A percentile compares a stretch with the other conserved stretches of the same genome.
Evolutionary conservation across 140 eudicot genomes (phyloP).

Genomic region (Ambrosia hybrid): DNA sequence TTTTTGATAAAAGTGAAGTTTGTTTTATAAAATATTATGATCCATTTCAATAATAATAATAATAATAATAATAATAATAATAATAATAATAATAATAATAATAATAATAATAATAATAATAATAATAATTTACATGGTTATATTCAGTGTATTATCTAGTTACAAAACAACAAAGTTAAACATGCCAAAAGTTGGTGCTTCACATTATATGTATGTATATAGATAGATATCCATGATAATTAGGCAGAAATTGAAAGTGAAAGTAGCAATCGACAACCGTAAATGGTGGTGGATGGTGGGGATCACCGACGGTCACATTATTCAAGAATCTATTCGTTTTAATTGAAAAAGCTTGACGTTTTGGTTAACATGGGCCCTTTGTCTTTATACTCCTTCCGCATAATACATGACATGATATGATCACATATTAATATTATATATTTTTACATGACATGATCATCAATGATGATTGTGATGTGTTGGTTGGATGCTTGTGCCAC

Average conservation of each 20-base stretch:
- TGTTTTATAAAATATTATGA: too few species aligned
- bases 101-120: too few species aligned
- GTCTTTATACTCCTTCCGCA: slow-evolving; percentile 23
- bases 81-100: too few species aligned
- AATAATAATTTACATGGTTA: too few species aligned
- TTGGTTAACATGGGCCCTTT: slow-evolving; percentile 36
- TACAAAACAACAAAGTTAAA: too few species aligned
- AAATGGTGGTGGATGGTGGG: slow-evolving; percentile 19
- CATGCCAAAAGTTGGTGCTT: background rate
- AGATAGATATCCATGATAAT: background rate
- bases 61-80: too few species aligned
- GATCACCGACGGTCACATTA: slow-evolving; percentile 32
- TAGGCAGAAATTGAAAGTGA: background rate
- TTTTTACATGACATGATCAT: background rate
- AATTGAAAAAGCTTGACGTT: slow-evolving; percentile 25
- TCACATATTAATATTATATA: background rate
- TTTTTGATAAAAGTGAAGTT: too few species aligned
- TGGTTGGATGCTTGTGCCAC: slow-evolving; percentile 34
- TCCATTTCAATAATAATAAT: too few species aligned
- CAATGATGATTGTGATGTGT: slow-evolving; percentile 25
- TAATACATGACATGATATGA: slow-evolving; percentile 23
- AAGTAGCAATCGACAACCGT: slow-evolving; percentile 8
- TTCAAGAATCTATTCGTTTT: slow-evolving; percentile 30
- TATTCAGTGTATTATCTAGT: too few species aligned
- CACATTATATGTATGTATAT: too few species aligned